Evolutionary conservation across 345 rosid species (phyloP).

Genomic region (Sonneratia caseolaris): DNA sequence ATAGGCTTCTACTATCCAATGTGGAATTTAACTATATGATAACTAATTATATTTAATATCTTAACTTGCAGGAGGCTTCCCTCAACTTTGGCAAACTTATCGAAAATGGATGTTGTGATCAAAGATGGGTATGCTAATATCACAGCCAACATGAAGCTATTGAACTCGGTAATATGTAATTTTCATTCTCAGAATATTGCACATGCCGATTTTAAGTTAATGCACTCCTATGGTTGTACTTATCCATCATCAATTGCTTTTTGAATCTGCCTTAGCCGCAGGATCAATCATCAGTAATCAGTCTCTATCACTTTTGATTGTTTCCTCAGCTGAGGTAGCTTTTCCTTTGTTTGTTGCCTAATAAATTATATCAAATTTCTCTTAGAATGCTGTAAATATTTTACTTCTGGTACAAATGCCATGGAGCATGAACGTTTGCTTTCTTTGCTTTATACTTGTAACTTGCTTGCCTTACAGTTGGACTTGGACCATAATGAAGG

Average conservation of each 20-base stretch:
- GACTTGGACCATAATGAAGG: background rate
- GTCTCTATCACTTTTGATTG: background rate
- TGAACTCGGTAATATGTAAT: constrained; percentile 44
- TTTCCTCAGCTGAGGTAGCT: background rate
- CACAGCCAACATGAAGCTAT: constrained; percentile 51
- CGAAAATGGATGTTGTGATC: constrained; percentile 59
- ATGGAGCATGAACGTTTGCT: background rate
- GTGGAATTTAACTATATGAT: background rate
- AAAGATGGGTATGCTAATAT: constrained; percentile 56
- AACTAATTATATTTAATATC: constrained; percentile 7
- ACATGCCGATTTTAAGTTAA: background rate
- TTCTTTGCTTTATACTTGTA: background rate
- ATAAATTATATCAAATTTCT: background rate
- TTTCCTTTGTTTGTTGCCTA: background rate
- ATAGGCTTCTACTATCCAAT: background rate
- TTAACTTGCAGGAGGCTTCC: constrained; percentile 66
- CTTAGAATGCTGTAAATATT: background rate
- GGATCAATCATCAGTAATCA: background rate
- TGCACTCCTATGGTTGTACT: background rate
- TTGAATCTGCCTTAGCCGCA: background rate
- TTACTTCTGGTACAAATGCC: background rate
- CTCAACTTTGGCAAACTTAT: constrained; percentile 50
- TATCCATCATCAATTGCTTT: background rate
- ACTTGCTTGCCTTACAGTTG: background rate
- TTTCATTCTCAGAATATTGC: background rate